Percentiles rank a stretch among this genome's conserved stretches.
Evolutionary conservation across 78 protist genomes (phyloP).

Genomic region (Dictyostelium intermedium): DNA sequence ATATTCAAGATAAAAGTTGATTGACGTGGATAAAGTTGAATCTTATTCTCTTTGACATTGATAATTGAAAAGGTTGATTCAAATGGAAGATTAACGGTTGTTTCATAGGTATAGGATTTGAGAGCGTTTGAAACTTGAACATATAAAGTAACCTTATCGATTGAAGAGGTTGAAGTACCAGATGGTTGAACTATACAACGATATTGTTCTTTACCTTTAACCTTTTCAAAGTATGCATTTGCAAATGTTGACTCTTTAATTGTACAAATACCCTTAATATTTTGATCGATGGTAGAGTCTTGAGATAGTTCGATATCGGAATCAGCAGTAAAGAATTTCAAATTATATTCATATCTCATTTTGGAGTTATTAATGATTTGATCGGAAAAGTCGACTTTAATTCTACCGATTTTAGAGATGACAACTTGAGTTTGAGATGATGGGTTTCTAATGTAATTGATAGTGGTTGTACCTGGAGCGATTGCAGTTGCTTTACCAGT

Average conservation of each 20-base stretch:
- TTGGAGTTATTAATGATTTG: slow-evolving; percentile 19
- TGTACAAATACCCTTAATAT: slow-evolving; percentile 18
- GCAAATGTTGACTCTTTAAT: slow-evolving; percentile 26
- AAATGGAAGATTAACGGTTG: slow-evolving; percentile 21
- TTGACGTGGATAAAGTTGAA: neutral
- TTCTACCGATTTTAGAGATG: neutral
- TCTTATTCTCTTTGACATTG: neutral
- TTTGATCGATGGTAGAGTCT: neutral
- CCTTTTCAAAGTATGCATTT: slow-evolving; percentile 12
- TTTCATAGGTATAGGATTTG: neutral
- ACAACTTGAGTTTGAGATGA: slow-evolving; percentile 33
- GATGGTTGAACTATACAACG: slow-evolving; percentile 39
- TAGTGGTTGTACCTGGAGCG: neutral
- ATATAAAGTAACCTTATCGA: neutral
- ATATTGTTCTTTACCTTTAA: slow-evolving; percentile 6
- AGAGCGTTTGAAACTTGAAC: slow-evolving; percentile 4
- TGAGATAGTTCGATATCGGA: neutral
- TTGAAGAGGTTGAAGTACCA: neutral
- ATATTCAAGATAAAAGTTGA: neutral
- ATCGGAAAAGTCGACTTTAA: slow-evolving; percentile 18
- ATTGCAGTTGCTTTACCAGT: slow-evolving; percentile 18
- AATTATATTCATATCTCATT: slow-evolving; percentile 3
- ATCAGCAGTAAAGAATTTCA: neutral
- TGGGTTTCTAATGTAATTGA: slow-evolving; percentile 45
- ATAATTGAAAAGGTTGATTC: slow-evolving; percentile 32